These are phyloP conservation scores for Hemileia vastatrix DNA, from an alignment of 1,284 basidiomycete genomes.

Conservation along the genomic window DNA sequence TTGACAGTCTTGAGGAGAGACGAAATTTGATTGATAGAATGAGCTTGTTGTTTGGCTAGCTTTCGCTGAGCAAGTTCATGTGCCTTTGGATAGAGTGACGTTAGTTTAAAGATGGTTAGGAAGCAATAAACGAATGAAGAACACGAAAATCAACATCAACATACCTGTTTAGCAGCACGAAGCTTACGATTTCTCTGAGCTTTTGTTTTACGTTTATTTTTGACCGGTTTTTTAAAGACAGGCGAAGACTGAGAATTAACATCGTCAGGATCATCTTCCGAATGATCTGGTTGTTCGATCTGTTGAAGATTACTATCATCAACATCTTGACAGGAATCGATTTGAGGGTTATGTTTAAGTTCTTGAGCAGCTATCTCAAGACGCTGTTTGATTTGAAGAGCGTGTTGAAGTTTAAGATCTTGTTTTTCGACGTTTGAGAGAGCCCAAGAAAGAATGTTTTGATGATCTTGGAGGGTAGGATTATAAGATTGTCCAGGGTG, in stretches of 20 bases:
- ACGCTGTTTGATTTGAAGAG: conserved; percentile 5
- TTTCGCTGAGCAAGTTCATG: no score
- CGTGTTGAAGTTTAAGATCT: neutral
- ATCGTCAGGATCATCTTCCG: neutral
- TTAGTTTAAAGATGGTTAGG: neutral
- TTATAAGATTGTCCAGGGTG: conserved; percentile 21
- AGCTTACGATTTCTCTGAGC: conserved; percentile 11
- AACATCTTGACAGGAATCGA: conserved; percentile 19
- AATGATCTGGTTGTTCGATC: neutral
- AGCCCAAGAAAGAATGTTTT: conserved; percentile 3
- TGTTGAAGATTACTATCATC: conserved; percentile 1
- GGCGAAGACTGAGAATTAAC: neutral
- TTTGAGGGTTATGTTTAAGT: neutral
- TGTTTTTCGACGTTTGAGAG: conserved; percentile 8
- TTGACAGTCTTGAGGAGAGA: conserved; percentile 12
- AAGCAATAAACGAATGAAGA: neutral
- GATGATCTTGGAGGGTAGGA: conserved; percentile 14
- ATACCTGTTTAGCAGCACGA: conserved; percentile 7
- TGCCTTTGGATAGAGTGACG: no score
- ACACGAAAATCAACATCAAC: neutral
- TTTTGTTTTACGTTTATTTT: conserved; percentile 16
- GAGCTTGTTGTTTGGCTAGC: neutral
- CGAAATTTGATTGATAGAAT: no score
- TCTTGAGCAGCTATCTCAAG: neutral
- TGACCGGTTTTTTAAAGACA: conserved; percentile 1